Percentiles rank a stretch among this genome's conserved stretches.
These are phyloP conservation scores for Paxillus ammoniavirescens DNA, from an alignment of 768 basidiomycete species.

Conservation along the genomic window DNA sequence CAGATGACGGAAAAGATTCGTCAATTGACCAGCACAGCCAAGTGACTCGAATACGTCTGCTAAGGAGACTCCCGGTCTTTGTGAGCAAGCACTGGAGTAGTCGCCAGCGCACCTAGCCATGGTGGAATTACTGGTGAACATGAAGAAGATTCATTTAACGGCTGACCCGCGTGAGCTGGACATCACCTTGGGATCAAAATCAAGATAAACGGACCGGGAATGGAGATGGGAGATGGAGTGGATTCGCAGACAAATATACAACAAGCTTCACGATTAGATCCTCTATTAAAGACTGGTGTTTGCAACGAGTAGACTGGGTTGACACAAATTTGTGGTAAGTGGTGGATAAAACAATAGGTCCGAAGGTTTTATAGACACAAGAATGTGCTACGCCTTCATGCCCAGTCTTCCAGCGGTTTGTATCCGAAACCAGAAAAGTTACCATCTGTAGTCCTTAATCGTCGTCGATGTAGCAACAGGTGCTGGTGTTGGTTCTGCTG, in stretches of 20 bases:
- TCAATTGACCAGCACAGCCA: no score
- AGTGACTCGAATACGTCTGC: no score
- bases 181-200: no score
- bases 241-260: slow-evolving; percentile 51
- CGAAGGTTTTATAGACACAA: slow-evolving; percentile 28
- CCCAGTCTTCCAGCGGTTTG: slow-evolving; percentile 2
- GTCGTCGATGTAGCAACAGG: slow-evolving; percentile 47
- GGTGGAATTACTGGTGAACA: no score
- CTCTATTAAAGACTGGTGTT: no score
- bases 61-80: no score
- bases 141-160: no score
- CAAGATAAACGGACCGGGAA: slow-evolving; percentile 30
- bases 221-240: slow-evolving; percentile 70
- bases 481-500: slow-evolving; percentile 42
- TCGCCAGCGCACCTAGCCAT: no score
- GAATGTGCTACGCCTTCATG: slow-evolving; percentile 2
- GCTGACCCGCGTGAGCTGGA: no score
- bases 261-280: not conserved
- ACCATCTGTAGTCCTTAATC: slow-evolving; percentile 29
- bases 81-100: no score
- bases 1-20: no score
- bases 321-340: not conserved
- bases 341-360: not conserved
- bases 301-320: no score
- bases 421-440: not conserved